These are phyloP conservation scores for Alopecurus myosuroides DNA, from an alignment of 176 grass and related monocot species.

Conservation along the genomic window DNA sequence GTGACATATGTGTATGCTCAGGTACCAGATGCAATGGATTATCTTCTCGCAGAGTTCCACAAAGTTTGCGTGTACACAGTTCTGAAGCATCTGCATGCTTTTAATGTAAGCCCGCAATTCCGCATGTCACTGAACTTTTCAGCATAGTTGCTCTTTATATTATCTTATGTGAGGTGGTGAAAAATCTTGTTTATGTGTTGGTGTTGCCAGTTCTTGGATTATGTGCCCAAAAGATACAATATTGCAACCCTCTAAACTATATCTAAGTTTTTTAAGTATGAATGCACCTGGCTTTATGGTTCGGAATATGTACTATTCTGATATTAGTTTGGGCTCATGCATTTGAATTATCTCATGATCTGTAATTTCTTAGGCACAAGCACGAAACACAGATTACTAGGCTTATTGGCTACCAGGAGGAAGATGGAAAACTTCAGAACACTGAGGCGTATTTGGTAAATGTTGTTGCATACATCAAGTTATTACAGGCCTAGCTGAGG, in stretches of 20 bases:
- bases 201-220: background rate
- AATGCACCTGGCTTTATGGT: background rate
- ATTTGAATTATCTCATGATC: background rate
- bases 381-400: conserved; percentile 53
- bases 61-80: conserved; percentile 92
- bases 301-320: background rate
- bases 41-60: conserved; percentile 82
- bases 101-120: conserved; percentile 92
- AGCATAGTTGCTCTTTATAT: background rate
- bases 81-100: conserved; percentile 84
- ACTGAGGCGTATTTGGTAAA: conserved; percentile 59
- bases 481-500: conserved; percentile 87
- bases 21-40: conserved; percentile 76
- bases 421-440: conserved; percentile 73
- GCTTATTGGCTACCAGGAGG: conserved; percentile 77
- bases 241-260: background rate
- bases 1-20: conserved; percentile 25
- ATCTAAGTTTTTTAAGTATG: background rate
- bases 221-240: background rate
- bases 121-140: background rate
- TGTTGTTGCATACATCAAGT: conserved; percentile 61
- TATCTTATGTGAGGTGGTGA: conserved; percentile 10
- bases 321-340: background rate
- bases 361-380: conserved; percentile 46
- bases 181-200: background rate